phyloP scores from a whole-genome alignment of 2,329 filamentous ascomycete genomes.

The Plenodomus biglobosus region DNA sequence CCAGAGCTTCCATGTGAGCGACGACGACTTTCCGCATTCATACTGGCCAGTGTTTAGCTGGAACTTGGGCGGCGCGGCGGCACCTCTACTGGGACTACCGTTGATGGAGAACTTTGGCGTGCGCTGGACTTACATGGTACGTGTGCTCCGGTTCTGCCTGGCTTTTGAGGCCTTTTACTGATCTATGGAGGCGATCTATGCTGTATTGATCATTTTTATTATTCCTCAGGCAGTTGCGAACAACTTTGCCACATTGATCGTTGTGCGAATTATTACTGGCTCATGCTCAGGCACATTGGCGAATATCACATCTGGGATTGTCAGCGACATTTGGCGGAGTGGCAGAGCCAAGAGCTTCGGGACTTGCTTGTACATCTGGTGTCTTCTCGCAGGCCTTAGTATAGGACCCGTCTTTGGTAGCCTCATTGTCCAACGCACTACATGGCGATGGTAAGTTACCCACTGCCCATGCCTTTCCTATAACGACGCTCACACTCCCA shows the following conservation, averaged over 20 bases:
- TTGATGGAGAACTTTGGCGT: constrained; percentile 51
- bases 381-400: constrained; percentile 48
- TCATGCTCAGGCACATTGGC: constrained; percentile 48
- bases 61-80: constrained; percentile 48
- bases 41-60: constrained; percentile 48
- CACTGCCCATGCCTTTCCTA: constrained; percentile 9
- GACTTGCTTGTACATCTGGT: constrained; percentile 49
- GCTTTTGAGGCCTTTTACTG: no score
- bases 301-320: constrained; percentile 42
- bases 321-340: constrained; percentile 44
- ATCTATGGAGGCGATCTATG: constrained; percentile 44
- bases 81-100: constrained; percentile 46
- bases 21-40: constrained; percentile 44
- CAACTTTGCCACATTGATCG: constrained; percentile 50
- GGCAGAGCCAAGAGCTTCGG: constrained; percentile 46
- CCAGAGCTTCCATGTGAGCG: constrained; percentile 44
- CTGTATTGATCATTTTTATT: constrained; percentile 46
- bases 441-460: constrained; percentile 47
- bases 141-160: not conserved
- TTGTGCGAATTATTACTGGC: constrained; percentile 50
- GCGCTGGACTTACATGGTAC: constrained; percentile 47
- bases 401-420: constrained; percentile 51
- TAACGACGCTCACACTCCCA: constrained; percentile 8
- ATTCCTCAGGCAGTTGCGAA: constrained; percentile 48
- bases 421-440: constrained; percentile 41